These are phyloP conservation scores for Arabis hirsuta DNA, from an alignment of 345 rosid genomes.

Conservation along the genomic window DNA sequence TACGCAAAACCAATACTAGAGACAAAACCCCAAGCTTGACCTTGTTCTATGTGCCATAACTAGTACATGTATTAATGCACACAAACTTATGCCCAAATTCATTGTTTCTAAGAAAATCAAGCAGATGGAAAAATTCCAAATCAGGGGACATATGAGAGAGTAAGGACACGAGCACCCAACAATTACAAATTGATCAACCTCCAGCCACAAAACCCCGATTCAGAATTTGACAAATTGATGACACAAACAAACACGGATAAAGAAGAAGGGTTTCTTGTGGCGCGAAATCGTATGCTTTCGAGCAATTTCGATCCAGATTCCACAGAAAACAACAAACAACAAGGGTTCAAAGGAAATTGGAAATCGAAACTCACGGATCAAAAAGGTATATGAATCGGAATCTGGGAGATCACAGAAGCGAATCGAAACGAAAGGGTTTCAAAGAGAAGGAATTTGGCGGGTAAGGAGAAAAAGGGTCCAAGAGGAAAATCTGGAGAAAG, in stretches of 20 bases:
- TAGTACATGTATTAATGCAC: too few relatives aligned
- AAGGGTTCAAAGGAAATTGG: background rate
- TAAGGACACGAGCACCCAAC: conserved; percentile 10
- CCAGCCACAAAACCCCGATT: conserved; percentile 14
- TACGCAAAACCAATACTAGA: background rate
- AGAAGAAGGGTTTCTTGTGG: background rate
- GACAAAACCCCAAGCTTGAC: conserved; percentile 3
- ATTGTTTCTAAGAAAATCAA: background rate
- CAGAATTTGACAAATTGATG: conserved; percentile 22
- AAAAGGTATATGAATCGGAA: background rate
- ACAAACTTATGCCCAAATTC: background rate
- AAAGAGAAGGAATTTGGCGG: conserved; percentile 43
- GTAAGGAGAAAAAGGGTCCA: conserved; percentile 24
- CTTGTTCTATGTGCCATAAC: background rate
- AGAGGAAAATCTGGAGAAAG: conserved; percentile 38
- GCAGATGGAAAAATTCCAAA: background rate
- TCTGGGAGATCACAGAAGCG: background rate
- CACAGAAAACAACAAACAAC: background rate
- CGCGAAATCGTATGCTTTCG: background rate
- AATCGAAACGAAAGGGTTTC: background rate
- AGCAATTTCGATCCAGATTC: conserved; percentile 1
- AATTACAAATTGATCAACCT: background rate
- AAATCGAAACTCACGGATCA: conserved; percentile 28
- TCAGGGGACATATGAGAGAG: background rate
- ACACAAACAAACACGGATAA: background rate